Base-by-base conservation (phyloP, 2,329 filamentous ascomycete genomes). In the Huntiella decipiens region DNA sequence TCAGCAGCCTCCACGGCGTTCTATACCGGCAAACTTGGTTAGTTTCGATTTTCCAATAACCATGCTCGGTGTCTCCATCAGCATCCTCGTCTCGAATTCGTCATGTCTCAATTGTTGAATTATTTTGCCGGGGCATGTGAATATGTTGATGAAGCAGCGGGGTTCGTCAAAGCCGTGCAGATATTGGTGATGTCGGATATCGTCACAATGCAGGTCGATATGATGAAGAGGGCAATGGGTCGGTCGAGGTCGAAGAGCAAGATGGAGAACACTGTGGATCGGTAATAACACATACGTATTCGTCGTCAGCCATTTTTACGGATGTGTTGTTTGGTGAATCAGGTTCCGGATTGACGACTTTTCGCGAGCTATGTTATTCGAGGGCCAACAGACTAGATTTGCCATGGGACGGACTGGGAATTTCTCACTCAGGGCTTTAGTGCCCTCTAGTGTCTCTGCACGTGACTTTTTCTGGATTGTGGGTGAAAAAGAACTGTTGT, bases 1-100 rank as follows among this genome's bases (percentile, higher is more conserved):
- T 95, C 91, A 66, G 86, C 88, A 71, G 88, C 88, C 77, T 91
- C 84, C 75, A 92, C 86, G 67, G 87, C 80, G 74, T 95, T 88
- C 86, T 94, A 61, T 59, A 51, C 50, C 47, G 41, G 36, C 47
- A 43, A 49, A 28, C 38, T 22, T 41, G 36, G 41, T 49, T 51
- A 48, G 49, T 38, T 22, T 45, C 33, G 31, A 38, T n/a, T 32
- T 44, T 38, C 16, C 22, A 28, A 28, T 10, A 28, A 28, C 22
- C 22, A 28, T 10, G 22, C 22, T 10, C 22, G 22, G 31, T 41
- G 19, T 38, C 19, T 37, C 31, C 44, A 39, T 40, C 19, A 17
- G 22, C 12, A 8, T 28, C 34, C 17, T 37, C 8, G 16, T 39
- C 32, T 32, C 31, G 13, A 43, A 41, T 37, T 13, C 16, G 32